A percentile compares a stretch with the other conserved stretches of the same genome.
These are phyloP conservation scores for Eucalyptus coolabah DNA, from an alignment of 345 rosid genomes.

Conservation along the genomic window DNA sequence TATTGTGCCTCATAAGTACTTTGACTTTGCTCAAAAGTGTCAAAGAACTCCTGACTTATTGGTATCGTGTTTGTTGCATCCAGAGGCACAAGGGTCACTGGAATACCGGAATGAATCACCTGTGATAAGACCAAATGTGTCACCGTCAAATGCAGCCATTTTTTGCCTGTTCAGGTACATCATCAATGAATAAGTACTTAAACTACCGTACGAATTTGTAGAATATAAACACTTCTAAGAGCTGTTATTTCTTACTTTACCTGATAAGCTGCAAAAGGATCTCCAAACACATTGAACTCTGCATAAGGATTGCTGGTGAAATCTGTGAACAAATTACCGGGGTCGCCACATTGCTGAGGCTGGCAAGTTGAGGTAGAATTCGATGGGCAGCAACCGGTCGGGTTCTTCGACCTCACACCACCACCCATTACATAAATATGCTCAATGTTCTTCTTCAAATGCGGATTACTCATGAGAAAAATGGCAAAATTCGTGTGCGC, in stretches of 20 bases:
- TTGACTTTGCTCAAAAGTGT: conserved; percentile 45
- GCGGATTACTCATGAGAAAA: conserved; percentile 72
- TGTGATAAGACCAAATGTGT: background rate
- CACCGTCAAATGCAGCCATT: background rate
- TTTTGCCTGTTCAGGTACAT: background rate
- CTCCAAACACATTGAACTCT: conserved; percentile 75
- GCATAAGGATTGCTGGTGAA: conserved; percentile 75
- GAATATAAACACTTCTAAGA: background rate
- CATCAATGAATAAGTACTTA: background rate
- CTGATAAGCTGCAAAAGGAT: conserved; percentile 92
- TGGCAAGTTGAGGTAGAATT: conserved; percentile 32
- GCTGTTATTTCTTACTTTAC: conserved; percentile 1
- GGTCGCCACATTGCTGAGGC: conserved; percentile 51
- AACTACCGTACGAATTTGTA: background rate
- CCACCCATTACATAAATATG: conserved; percentile 87
- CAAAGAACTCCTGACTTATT: conserved; percentile 34
- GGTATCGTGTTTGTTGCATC: conserved; percentile 95
- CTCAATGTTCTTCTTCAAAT: conserved; percentile 61
- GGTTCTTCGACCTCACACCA: conserved; percentile 55
- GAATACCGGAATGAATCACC: conserved; percentile 89
- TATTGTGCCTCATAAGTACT: conserved; percentile 74
- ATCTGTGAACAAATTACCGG: conserved; percentile 62
- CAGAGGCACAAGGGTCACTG: conserved; percentile 67
- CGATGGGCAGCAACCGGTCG: conserved; percentile 55
- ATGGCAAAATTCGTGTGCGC: conserved; percentile 69